Evolutionary conservation across 2,329 filamentous ascomycete species (phyloP), one percentile per base, ranked within the genome.

Genomic region (Rhytidhysteron rufulum): DNA sequence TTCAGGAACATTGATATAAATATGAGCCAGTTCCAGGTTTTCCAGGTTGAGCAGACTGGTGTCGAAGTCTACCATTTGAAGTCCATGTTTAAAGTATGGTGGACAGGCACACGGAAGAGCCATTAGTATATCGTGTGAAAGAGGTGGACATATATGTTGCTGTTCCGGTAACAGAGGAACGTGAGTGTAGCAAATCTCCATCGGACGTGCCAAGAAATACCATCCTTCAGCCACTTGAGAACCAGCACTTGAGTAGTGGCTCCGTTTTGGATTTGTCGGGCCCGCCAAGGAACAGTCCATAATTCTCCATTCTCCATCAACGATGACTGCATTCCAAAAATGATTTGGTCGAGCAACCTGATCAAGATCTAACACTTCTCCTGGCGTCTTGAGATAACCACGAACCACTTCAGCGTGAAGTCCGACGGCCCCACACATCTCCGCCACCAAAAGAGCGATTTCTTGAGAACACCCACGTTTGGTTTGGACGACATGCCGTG

Each of bases 291-390:
- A 94, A 62, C 88, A 93, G 64, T 98, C 93, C 71, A 98, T 88
- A 50, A 97, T 86, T 37, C 93, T 85, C 93, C 93, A 98, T 67
- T 96, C 89, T 17, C 86, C 85, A 63, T 98, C 93, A 7, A 96
- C 83, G 25, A 96, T 71, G 15, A 97, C 88, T 1, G 88, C 83
- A 54, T 98, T 98, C 93, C 93, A 98, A 82, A 86, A 97, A 67
- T 98, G 93, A 57, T 98, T 98, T 0, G 91, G 78, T 21, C 84
- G 81, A n/a, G 88, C 87, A 63, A 91, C 80, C 42, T 85, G 84
- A 46, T 86, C 86, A 31, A 89, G 73, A 54, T 97, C 90, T 7
- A 68, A 39, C 8, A 50, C 48, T 43, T 97, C 93, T 1, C 91
- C 91, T 0, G 93, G 93, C 1, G 79, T 76, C 63, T 98, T 98